Base-by-base conservation (phyloP, 2,329 filamentous ascomycete genomes). In the Stachybotrys echinatus region DNA sequence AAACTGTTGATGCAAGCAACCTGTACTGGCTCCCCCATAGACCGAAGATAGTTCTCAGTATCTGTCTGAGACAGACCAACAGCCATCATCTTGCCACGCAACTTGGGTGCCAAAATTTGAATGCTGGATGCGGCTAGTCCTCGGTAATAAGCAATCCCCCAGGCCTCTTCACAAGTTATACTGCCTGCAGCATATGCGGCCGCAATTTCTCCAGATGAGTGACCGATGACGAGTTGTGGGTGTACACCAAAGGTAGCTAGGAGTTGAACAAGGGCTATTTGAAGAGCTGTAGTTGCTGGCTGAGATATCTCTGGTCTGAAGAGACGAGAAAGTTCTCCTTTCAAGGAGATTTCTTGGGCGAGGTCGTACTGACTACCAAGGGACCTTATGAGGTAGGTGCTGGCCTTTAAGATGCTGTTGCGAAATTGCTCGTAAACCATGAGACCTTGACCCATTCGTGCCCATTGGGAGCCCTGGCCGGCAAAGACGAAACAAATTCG, bases 171-270 rank as follows among this genome's bases (percentile, higher is more conserved):
- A 19, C 61, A 59, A 2, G 64, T 61, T 19, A 76, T 59, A 17
- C 63, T 61, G 0, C 64, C 67, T 1, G 60, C 61, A 8, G 73
- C 69, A 48, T 69, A 73, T 1, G 74, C 72, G 6, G 73, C 74
- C 1, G 72, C 73, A 27, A 76, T 70, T 48, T 76, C 74, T 2
- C 74, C 74, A 1, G 73, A 75, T 1, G 73, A 75, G 52, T 76
- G 74, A 1, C 74, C 73, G 7, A 75, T 60, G 4, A 74, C 69
- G 18, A 62, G 56, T 6, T 51, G 52, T 2, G 71, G 68, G 1
- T 42, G 46, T 27, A 74, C 56, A 10, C 55, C 59, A 14, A 70
- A 62, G 3, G 65, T 63, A 8, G 49, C 47, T 5, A 74, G 54
- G 5, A 75, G 60, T 34, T 74, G 70, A 2, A 74, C 64, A 2